Conservation (phyloP, 1,284 basidiomycete species). For the Sanghuangporus sanghuang region DNA sequence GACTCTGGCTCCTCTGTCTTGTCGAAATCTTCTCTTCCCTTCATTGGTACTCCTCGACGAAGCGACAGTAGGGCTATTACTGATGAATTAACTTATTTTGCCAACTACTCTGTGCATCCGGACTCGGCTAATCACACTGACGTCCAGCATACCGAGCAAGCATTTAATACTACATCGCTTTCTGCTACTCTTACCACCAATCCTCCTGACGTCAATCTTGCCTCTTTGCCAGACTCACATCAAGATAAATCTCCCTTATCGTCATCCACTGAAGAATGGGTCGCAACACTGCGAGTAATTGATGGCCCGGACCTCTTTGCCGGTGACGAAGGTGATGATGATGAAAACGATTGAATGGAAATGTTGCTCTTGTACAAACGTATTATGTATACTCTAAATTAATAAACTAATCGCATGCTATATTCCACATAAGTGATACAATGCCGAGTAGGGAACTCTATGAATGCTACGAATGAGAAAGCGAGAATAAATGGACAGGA, state of each 20-base stretch:
- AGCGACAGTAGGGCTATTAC: background rate
- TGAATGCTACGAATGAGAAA: background rate
- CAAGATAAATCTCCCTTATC: background rate
- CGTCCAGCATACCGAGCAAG: no score
- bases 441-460: background rate
- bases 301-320: constrained; percentile 13
- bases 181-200: no score
- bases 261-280: background rate
- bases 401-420: background rate
- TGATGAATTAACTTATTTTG: background rate
- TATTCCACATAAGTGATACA: constrained; percentile 7
- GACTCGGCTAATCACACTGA: no score
- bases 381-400: background rate
- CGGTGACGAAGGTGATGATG: constrained; percentile 10
- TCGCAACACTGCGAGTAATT: background rate
- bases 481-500: background rate
- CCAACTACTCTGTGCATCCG: no score
- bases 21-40: background rate
- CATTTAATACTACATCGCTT: no score
- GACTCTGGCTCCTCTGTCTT: background rate
- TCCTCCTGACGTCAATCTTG: no score
- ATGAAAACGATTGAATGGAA: background rate
- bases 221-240: no score
- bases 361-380: background rate
- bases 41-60: background rate